phyloP scores from a whole-genome alignment of 768 basidiomycete genomes.

The Tephrocybe rancida region DNA sequence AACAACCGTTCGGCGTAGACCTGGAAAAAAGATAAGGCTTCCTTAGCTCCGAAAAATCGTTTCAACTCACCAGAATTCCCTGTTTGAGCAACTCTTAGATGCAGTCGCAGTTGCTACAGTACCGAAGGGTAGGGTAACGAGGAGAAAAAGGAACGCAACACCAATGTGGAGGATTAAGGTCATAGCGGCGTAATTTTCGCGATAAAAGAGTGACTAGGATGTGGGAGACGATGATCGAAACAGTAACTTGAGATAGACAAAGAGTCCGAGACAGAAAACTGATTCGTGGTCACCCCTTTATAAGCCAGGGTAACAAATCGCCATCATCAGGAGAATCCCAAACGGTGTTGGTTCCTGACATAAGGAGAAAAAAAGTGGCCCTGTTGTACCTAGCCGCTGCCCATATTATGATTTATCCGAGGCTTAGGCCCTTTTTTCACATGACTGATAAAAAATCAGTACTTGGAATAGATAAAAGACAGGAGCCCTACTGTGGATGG shows the following conservation, averaged over 20 bases:
- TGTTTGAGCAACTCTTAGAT: constrained; percentile 25
- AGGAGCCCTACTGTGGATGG: too few relatives aligned
- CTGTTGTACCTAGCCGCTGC: not conserved
- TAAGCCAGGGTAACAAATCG: constrained; percentile 9
- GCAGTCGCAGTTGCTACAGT: constrained; percentile 27
- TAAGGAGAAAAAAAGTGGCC: not conserved
- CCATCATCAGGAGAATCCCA: constrained; percentile 14
- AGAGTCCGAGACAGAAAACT: not conserved
- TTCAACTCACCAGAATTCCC: constrained; percentile 35
- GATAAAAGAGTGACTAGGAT: constrained; percentile 20
- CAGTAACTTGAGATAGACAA: not conserved
- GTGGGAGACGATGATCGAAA: constrained; percentile 2
- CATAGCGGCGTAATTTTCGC: constrained; percentile 9
- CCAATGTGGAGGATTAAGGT: constrained; percentile 12
- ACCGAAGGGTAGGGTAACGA: constrained; percentile 34
- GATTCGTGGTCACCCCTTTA: not conserved
- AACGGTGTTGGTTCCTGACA: not conserved
- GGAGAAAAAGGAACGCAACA: constrained; percentile 31
- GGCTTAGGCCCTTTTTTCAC: too few relatives aligned
- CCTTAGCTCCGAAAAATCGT: not conserved
- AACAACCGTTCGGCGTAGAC: constrained; percentile 36
- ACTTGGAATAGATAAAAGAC: too few relatives aligned
- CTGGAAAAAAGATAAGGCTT: constrained; percentile 28
- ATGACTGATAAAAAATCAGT: too few relatives aligned
- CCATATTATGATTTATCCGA: too few relatives aligned